A percentile compares a stretch with the other conserved stretches of the same genome.
Conservation (phyloP, 768 basidiomycete species). For the Mycena haematopus region DNA sequence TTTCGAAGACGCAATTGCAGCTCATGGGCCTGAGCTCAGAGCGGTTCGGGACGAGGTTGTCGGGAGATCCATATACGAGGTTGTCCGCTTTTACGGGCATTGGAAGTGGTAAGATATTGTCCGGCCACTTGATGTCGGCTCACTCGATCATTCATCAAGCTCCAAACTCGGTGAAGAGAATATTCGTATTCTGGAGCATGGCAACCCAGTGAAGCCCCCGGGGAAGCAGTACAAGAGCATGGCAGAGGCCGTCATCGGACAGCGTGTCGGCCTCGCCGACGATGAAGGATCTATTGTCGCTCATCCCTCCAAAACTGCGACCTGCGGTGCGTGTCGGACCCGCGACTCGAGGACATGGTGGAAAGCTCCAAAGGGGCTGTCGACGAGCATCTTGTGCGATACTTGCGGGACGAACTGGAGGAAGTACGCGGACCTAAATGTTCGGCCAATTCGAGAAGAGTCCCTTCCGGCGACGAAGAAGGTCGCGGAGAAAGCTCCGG, state of each 20-base stretch:
- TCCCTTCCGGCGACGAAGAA: constrained; percentile 49
- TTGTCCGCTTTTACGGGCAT: constrained; percentile 83
- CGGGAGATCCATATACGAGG: constrained; percentile 72
- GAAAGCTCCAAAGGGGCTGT: constrained; percentile 90
- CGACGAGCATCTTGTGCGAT: constrained; percentile 81
- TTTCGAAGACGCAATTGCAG: constrained; percentile 77
- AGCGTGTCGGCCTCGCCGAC: constrained; percentile 61
- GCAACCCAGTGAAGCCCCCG: constrained; percentile 43
- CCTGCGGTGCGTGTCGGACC: constrained; percentile 86
- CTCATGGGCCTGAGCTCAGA: constrained; percentile 82
- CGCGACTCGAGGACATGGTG: constrained; percentile 85
- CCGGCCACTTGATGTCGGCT: constrained; percentile 10
- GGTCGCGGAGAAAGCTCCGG: constrained; percentile 32
- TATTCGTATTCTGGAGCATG: constrained; percentile 50
- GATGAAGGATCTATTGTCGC: constrained; percentile 81
- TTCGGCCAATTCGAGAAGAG: constrained; percentile 75
- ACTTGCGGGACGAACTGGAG: constrained; percentile 88
- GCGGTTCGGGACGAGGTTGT: constrained; percentile 77
- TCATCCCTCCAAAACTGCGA: constrained; percentile 58
- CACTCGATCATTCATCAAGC: constrained; percentile 43
- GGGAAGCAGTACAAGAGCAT: constrained; percentile 44
- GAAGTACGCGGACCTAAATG: constrained; percentile 90
- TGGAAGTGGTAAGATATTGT: constrained; percentile 76
- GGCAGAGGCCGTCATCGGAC: constrained; percentile 49
- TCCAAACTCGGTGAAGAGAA: constrained; percentile 75